Conservation (phyloP, 108 stramenopile species). For the Aurantiochytrium sp. region DNA sequence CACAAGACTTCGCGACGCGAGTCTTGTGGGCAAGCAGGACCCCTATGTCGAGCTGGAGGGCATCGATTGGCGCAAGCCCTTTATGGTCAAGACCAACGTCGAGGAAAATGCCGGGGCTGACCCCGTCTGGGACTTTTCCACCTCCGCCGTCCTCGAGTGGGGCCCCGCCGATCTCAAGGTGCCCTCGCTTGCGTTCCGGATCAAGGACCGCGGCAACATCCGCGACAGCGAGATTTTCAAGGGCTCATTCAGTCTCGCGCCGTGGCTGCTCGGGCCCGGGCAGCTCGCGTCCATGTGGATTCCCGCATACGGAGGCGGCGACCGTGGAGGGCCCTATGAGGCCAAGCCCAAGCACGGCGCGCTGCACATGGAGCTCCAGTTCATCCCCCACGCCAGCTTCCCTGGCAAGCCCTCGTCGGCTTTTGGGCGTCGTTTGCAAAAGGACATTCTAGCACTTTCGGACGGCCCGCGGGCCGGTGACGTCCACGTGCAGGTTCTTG, state of each 20-base stretch:
- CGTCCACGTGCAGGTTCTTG: conserved; percentile 7
- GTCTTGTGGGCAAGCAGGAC: neutral
- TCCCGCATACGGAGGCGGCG: neutral
- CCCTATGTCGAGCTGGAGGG: neutral
- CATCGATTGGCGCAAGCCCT: neutral
- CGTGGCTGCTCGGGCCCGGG: conserved; percentile 10
- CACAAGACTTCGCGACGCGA: neutral
- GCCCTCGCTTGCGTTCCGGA: neutral
- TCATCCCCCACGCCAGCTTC: neutral
- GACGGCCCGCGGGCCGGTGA: neutral
- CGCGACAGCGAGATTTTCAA: neutral
- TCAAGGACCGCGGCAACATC: neutral
- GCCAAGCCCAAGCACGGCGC: neutral
- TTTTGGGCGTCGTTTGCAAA: neutral
- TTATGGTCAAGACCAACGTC: neutral
- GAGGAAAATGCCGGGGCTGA: neutral
- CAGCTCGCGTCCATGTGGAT: neutral
- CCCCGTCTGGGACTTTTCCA: neutral
- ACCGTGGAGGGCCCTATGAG: neutral
- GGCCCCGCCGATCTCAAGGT: neutral
- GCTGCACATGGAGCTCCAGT: neutral
- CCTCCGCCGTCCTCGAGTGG: neutral
- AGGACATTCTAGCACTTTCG: neutral
- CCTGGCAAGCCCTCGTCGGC: neutral
- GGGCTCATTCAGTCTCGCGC: neutral